Base-by-base conservation (phyloP, 78 protist species). In the Dictyostelium intermedium region DNA sequence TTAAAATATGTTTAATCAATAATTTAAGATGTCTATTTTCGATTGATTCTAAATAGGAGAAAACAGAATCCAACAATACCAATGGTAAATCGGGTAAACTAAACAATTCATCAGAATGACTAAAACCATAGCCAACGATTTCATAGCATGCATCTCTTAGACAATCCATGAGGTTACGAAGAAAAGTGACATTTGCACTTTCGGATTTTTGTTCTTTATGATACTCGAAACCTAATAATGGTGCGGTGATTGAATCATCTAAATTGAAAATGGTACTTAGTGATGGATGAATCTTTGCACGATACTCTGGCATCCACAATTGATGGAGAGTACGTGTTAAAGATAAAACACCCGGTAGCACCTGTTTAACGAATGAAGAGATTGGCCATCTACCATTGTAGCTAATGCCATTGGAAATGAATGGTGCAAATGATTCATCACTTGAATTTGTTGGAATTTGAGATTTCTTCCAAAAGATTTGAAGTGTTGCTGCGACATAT, bases 361-460 rank as follows among this genome's bases (percentile, higher is more conserved):
- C 66, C 3, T 89, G 70, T 78, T 89, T 89, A 16, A 70, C 32
- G 25, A 89, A 89, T 5, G 41, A 11, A 18, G 87, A 69, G 11
- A 89, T 80, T 70, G 94, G 94, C 87, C 87, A 89, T 30, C 69
- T 80, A 13, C 81, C 74, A n/a, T 27, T 6, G 27, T 89, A 89
- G 34, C 94, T 89, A 25, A 80, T 89, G 30, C 94, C 94, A 60
- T 89, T 79, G 14, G 94, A 53, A 47, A 89, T 89, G 73, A 89
- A 89, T 78, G 85, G 87, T 14, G 61, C 60, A 43, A 74, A 89
- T 3, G 34, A 30, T 66, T 83, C 81, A 43, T 76, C 84, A 14
- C 14, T 41, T 16, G 66, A 32, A 20, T 60, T 60, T 8, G 37
- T 32, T 61, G 94, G 94, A 41, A 89, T 43, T 43, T 3, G 20